Base-by-base conservation (phyloP, 2,329 filamentous ascomycete genomes). In the Fusarium redolens region DNA sequence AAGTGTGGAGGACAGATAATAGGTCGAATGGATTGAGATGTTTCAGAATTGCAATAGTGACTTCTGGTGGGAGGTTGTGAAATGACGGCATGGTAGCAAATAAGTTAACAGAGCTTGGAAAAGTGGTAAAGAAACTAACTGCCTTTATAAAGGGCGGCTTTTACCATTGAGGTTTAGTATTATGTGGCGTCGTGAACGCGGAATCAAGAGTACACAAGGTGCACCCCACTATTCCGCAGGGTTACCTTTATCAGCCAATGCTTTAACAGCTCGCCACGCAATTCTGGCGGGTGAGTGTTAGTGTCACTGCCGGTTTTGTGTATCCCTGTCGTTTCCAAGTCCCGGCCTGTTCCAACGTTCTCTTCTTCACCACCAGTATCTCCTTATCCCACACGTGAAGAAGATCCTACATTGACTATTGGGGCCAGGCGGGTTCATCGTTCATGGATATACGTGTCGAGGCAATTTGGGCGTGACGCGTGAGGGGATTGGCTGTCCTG, bases 261-360 rank as follows among this genome's bases (percentile, higher is more conserved):
- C 18, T 17, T 18, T 35, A 51, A 33, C 47, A 50, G 47, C 3
- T 0, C 4, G 5, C 4, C 5, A 3, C 3, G 0, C 9, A 12
- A 17, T 22, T 31, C 4, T 13, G 0, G 30, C 10, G 1, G 4
- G 8, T 12, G 2, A 6, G 14, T 28, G 48, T 11, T 52, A 52
- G 48, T 11, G 12, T 4, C 2, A 7, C 12, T 7, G 3, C 2
- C 4, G 0, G 2, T 20, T 1, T 8, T 6, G 5, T 28, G 48
- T 52, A 28, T 4, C 17, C 4, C 13, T 12, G 22, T 7, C 2
- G 7, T 7, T 20, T 14, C 15, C n/a, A 25, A 22, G 28, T 22
- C 20, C 8, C 3, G 13, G 30, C 47, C 18, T 15, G 5, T 35
- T 35, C 11, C 12, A 18, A 4, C 12, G 48, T 51, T 35, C 48